Conservation (phyloP, 768 basidiomycete species). For the Rhodotorula taiwanensis region DNA sequence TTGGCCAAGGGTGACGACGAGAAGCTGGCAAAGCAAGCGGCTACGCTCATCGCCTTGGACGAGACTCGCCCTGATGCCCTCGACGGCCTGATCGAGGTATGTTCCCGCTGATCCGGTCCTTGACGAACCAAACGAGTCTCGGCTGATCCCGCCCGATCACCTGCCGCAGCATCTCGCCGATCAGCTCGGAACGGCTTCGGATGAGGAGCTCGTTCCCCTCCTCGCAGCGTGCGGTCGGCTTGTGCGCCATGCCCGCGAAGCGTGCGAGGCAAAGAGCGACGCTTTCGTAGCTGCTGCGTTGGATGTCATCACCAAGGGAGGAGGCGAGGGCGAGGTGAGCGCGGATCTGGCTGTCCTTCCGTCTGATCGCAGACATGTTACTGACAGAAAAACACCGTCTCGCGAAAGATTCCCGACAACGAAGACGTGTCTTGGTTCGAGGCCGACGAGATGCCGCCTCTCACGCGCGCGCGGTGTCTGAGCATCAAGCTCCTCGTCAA, state of each 20-base stretch:
- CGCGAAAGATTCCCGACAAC: constrained; percentile 38
- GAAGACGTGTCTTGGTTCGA: constrained; percentile 66
- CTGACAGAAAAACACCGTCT: no score
- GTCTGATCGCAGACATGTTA: no score
- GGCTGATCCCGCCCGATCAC: neutral
- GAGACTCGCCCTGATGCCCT: neutral
- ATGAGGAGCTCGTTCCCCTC: constrained; percentile 58
- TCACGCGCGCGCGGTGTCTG: constrained; percentile 63
- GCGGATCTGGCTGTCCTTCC: no score
- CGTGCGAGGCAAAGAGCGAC: constrained; percentile 73
- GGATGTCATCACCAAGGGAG: constrained; percentile 37
- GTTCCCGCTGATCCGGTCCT: neutral
- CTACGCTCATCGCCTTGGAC: constrained; percentile 37
- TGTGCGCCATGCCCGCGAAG: constrained; percentile 59
- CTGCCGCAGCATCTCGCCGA: constrained; percentile 56
- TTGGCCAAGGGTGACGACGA: constrained; percentile 4
- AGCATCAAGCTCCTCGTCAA: constrained; percentile 75
- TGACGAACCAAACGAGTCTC: neutral
- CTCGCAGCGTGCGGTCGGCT: constrained; percentile 68
- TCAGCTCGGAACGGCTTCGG: constrained; percentile 50
- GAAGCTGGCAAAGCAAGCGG: constrained; percentile 37
- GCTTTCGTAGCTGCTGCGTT: constrained; percentile 61
- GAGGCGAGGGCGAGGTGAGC: constrained; percentile 38
- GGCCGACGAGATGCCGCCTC: constrained; percentile 56
- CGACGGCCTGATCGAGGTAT: constrained; percentile 35